A percentile compares a stretch with the other conserved stretches of the same genome.
Conservation (phyloP, 2,329 filamentous ascomycete genomes). For the Saccharata proteae region DNA sequence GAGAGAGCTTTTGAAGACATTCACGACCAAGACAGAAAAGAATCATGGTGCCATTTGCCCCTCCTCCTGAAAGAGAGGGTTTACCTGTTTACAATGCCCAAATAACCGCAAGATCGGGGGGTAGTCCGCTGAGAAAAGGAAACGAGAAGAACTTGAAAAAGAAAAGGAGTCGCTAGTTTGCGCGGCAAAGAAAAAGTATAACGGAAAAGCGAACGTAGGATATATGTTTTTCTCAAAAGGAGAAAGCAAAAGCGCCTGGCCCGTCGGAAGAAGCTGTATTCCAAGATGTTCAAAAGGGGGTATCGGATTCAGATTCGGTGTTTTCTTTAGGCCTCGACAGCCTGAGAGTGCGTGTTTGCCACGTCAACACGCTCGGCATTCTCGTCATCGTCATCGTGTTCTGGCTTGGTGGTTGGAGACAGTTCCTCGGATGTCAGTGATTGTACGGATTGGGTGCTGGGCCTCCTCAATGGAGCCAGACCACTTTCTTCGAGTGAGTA, state of each 20-base stretch:
- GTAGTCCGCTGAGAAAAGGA: conserved; percentile 1
- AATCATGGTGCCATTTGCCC: conserved; percentile 2
- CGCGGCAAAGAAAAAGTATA: no score
- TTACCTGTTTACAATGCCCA: no score
- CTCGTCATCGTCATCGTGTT: conserved; percentile 1
- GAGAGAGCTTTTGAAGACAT: background rate
- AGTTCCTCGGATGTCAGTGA: conserved; percentile 4
- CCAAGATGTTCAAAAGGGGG: no score
- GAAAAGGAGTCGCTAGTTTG: background rate
- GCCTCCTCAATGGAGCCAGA: background rate
- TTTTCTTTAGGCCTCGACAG: conserved; percentile 5
- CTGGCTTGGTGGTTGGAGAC: conserved; percentile 3
- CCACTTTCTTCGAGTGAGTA: background rate
- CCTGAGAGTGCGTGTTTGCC: conserved; percentile 4
- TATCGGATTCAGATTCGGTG: no score
- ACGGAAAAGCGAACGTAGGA: no score
- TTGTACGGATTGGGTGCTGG: no score
- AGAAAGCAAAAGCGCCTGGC: conserved; percentile 2
- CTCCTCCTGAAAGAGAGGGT: conserved; percentile 1
- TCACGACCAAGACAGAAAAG: background rate
- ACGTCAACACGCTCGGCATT: background rate
- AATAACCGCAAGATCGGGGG: no score
- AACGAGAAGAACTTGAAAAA: background rate
- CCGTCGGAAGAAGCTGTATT: no score
- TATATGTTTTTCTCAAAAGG: conserved; percentile 2